Evolutionary conservation across 148 eudicot genomes (phyloP).

Genomic region (Rheum nobile): DNA sequence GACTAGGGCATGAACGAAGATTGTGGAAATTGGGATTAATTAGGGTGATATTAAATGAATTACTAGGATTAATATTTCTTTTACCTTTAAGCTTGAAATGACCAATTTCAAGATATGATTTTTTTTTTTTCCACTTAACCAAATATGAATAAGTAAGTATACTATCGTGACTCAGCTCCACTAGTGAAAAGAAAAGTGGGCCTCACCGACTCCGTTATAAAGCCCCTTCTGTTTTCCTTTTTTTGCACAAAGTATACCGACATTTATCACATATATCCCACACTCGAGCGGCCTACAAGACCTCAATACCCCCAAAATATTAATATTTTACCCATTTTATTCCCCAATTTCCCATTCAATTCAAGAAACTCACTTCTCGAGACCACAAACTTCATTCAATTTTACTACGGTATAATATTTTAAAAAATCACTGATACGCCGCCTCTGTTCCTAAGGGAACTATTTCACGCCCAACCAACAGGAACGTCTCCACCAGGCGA

Average conservation of each 20-base stretch:
- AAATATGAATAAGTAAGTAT: too few species aligned
- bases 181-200: neutral
- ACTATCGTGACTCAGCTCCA: slow-evolving; percentile 1
- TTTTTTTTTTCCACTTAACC: too few species aligned
- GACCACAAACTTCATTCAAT: neutral
- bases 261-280: neutral
- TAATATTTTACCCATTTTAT: neutral
- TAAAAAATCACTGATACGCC: too few species aligned
- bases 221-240: neutral
- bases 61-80: too few species aligned
- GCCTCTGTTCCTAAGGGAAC: too few species aligned
- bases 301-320: neutral
- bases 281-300: neutral
- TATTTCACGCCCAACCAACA: neutral
- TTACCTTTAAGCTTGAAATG: too few species aligned
- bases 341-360: neutral
- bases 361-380: neutral
- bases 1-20: too few species aligned
- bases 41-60: too few species aligned
- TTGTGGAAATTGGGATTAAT: too few species aligned
- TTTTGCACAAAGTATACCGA: neutral
- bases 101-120: too few species aligned
- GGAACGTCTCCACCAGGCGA: neutral
- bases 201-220: neutral
- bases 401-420: neutral